Conservation (phyloP, 352 stramenopile genomes). For the Globisporangium megalacanthum region DNA sequence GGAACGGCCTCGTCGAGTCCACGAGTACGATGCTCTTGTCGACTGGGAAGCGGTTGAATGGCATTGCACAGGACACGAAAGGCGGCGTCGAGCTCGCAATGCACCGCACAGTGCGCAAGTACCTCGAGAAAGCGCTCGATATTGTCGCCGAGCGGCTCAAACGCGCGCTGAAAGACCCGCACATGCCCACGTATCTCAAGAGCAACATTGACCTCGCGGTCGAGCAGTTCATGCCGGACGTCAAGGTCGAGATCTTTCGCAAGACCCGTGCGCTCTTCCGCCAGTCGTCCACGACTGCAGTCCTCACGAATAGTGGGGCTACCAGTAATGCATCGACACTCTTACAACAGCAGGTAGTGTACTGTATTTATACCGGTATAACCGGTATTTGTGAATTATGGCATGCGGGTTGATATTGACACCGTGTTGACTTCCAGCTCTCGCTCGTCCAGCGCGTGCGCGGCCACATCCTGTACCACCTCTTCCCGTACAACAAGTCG, state of each 20-base stretch:
- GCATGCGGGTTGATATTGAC: neutral
- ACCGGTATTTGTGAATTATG: neutral
- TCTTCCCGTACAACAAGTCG: conserved; percentile 84
- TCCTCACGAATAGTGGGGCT: neutral
- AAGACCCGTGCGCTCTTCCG: conserved; percentile 79
- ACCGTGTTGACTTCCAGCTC: conserved; percentile 10
- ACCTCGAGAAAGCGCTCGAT: conserved; percentile 72
- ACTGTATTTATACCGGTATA: conserved; percentile 1
- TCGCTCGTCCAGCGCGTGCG: conserved; percentile 43
- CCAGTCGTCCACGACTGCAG: conserved; percentile 11
- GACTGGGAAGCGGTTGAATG: conserved; percentile 75
- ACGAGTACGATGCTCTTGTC: conserved; percentile 78
- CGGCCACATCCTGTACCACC: conserved; percentile 80
- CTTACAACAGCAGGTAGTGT: neutral
- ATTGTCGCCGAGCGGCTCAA: conserved; percentile 73
- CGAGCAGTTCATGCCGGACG: conserved; percentile 84
- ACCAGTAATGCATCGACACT: neutral
- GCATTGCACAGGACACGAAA: conserved; percentile 81
- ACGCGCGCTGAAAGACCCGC: conserved; percentile 67
- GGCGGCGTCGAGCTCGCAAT: conserved; percentile 77
- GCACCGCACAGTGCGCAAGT: conserved; percentile 71
- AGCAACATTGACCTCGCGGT: conserved; percentile 81
- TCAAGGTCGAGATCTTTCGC: conserved; percentile 86
- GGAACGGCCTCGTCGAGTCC: conserved; percentile 68
- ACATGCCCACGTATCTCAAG: conserved; percentile 84